phyloP scores from a whole-genome alignment of 768 basidiomycete species.

The Tephrocybe sp. region DNA sequence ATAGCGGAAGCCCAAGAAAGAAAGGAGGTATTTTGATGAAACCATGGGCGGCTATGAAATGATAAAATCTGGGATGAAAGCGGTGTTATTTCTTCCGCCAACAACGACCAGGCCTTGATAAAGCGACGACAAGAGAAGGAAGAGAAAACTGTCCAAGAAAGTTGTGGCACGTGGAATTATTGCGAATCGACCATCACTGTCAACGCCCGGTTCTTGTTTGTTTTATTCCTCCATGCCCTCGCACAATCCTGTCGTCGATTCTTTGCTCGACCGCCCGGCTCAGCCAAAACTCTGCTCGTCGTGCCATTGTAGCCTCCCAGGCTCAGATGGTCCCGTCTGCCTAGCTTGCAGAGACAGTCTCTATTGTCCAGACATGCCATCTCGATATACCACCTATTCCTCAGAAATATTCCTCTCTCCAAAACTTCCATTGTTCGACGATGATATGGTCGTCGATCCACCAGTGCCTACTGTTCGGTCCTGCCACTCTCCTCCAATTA shows the following conservation, averaged over 20 bases:
- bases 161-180: too few species aligned
- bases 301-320: slow-evolving; percentile 41
- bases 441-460: slow-evolving; percentile 34
- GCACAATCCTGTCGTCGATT: slow-evolving; percentile 33
- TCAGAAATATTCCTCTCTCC: slow-evolving; percentile 19
- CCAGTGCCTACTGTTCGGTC: slow-evolving; percentile 12
- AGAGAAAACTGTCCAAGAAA: neutral
- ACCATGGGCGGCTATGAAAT: too few species aligned
- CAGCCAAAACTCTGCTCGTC: slow-evolving; percentile 46
- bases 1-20: neutral
- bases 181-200: neutral
- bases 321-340: slow-evolving; percentile 42
- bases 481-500: slow-evolving; percentile 19
- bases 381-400: slow-evolving; percentile 26
- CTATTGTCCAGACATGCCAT: slow-evolving; percentile 27
- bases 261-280: slow-evolving; percentile 26
- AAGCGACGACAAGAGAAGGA: neutral
- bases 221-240: slow-evolving; percentile 47
- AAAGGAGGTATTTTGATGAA: too few species aligned
- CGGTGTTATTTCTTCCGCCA: neutral
- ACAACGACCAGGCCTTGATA: neutral
- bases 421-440: slow-evolving; percentile 27
- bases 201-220: slow-evolving; percentile 11
- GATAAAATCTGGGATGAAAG: neutral
- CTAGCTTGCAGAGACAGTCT: slow-evolving; percentile 45